Percentiles rank a stretch among this genome's conserved stretches.
These are phyloP conservation scores for Phanerochaete sordida DNA, from an alignment of 768 basidiomycete species.

Conservation along the genomic window DNA sequence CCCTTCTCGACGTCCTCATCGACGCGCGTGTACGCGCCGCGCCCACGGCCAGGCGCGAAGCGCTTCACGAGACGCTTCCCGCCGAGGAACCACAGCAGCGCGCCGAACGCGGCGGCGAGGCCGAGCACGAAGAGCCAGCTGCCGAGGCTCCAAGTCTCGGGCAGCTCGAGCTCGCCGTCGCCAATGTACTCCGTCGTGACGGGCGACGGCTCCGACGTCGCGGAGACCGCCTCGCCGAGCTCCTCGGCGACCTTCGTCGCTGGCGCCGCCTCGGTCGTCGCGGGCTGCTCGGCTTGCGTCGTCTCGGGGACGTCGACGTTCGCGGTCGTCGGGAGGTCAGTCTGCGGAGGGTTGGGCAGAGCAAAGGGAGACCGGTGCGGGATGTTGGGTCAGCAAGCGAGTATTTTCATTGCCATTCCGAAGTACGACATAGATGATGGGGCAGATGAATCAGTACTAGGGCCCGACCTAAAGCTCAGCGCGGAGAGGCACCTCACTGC, in stretches of 20 bases:
- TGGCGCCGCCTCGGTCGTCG: constrained; percentile 11
- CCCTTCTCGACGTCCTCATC: constrained; percentile 50
- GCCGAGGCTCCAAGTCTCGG: not conserved
- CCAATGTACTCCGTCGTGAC: not conserved
- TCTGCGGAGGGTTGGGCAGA: not conserved
- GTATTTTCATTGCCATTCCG: constrained; percentile 24
- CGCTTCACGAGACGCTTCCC: constrained; percentile 44
- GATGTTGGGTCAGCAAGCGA: constrained; percentile 13
- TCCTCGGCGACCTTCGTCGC: constrained; percentile 19
- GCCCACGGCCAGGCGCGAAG: constrained; percentile 12
- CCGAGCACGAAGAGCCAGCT: not conserved
- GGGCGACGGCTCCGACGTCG: not conserved
- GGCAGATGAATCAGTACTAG: constrained; percentile 11
- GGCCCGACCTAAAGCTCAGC: constrained; percentile 77
- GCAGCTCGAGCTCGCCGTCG: not conserved
- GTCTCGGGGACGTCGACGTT: not conserved
- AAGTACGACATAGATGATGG: constrained; percentile 19
- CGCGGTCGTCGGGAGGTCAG: not conserved
- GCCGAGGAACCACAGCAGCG: constrained; percentile 49
- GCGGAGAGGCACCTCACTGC: constrained; percentile 89
- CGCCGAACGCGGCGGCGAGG: constrained; percentile 28
- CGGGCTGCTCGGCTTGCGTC: constrained; percentile 1
- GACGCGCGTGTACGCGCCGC: constrained; percentile 43
- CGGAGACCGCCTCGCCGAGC: constrained; percentile 13
- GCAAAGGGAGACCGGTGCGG: not conserved